A percentile compares a stretch with the other conserved stretches of the same genome.
Evolutionary conservation across 768 basidiomycete species (phyloP).

Genomic region (Coprinopsis strossmayeri): DNA sequence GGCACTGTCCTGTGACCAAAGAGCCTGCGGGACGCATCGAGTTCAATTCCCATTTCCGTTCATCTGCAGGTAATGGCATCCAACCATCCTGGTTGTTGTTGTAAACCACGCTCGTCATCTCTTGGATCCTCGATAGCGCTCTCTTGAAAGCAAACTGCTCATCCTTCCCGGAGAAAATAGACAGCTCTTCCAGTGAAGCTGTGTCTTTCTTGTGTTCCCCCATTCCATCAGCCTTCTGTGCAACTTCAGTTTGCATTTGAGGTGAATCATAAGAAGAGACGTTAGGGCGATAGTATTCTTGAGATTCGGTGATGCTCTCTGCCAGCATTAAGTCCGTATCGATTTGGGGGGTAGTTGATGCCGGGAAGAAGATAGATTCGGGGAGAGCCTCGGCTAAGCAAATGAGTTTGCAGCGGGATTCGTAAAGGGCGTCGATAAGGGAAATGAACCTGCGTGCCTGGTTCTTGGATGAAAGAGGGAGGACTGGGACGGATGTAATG

Average conservation of each 20-base stretch:
- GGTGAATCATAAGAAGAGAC: conserved; percentile 43
- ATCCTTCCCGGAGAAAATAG: conserved; percentile 52
- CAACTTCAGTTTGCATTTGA: conserved; percentile 18
- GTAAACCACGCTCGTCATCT: conserved; percentile 45
- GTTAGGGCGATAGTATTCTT: conserved; percentile 48
- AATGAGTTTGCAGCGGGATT: conserved; percentile 30
- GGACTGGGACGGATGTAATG: conserved; percentile 35
- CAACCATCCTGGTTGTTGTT: conserved; percentile 22
- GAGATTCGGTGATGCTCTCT: conserved; percentile 41
- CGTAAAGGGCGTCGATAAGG: conserved; percentile 53
- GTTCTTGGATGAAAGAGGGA: conserved; percentile 46
- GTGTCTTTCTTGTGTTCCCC: neutral
- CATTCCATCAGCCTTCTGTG: conserved; percentile 5
- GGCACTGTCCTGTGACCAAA: too few relatives aligned
- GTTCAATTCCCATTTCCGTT: conserved; percentile 16
- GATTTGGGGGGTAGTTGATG: conserved; percentile 23
- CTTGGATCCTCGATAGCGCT: conserved; percentile 49
- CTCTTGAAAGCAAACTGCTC: conserved; percentile 60
- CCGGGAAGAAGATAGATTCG: conserved; percentile 51
- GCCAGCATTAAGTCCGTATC: conserved; percentile 26
- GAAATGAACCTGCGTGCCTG: conserved; percentile 56
- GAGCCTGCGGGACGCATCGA: too few relatives aligned
- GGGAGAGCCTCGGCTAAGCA: conserved; percentile 33
- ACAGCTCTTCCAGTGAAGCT: conserved; percentile 35
- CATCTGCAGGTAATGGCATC: conserved; percentile 25